Base-by-base conservation (phyloP, 352 stramenopile genomes). In the Globisporangium irregulare region DNA sequence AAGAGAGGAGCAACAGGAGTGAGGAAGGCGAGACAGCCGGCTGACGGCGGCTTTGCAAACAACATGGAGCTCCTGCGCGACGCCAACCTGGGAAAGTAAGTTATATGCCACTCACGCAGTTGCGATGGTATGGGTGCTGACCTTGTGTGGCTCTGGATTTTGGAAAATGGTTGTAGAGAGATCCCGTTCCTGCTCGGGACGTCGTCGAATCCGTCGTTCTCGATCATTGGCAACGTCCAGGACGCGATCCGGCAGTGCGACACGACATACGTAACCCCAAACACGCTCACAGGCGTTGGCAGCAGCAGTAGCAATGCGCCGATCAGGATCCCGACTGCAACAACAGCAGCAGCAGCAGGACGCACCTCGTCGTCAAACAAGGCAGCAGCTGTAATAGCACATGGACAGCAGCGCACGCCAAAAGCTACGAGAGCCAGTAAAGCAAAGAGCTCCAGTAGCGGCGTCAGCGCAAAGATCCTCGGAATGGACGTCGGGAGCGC, bases 171-270 rank as follows among this genome's bases (percentile, higher is more conserved):
- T 32, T 32, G 27, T 32, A 91, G 82, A 59, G 76, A 90, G 8
- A 81, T 91, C 20, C 84, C 84, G 20, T 93, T 93, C 61, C 71
- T 93, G 25, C 71, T 90, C 0, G 83, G 84, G 1, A 87, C 73
- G 51, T 87, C 81, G 0, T 73, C 80, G 14, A 76, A 79, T 61
- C 73, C 69, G 64, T 92, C 86, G 32, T 89, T 91, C 69, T 92
- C 83, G 9, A 69, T 93, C 20, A 88, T 91, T 54, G 82, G 82
- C 29, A 91, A 84, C 64, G 75, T 87, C 25, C 86, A 93, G 59
- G 82, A 92, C 38, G 82, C 84, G n/a, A 73, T 92, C 9, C 82
- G 83, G 22, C 78, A 85, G 63, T 90, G 83, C 61, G 86, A 91
- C 64, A 79, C 77, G 10, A 87, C 78, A 36, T 90, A 81, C 53